phyloP scores from a whole-genome alignment of 2,329 filamentous ascomycete genomes.

The Elsinoe perseae region DNA sequence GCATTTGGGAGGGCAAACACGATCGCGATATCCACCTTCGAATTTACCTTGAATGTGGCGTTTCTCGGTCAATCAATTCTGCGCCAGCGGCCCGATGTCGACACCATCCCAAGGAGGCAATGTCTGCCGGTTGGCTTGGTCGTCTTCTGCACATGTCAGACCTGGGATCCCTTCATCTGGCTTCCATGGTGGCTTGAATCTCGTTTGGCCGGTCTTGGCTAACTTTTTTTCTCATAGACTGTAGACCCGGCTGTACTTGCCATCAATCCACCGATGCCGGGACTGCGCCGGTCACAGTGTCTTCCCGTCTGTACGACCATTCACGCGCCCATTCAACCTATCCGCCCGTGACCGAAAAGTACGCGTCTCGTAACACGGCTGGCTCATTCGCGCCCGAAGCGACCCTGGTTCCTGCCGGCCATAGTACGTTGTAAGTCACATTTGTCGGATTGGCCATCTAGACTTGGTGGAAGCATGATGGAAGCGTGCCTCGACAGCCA shows the following conservation, averaged over 20 bases:
- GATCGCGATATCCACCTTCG: background rate
- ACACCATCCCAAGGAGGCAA: background rate
- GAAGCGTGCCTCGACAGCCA: background rate
- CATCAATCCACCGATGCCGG: background rate
- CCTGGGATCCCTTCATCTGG: background rate
- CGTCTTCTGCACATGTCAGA: background rate
- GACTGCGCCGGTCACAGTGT: background rate
- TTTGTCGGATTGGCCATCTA: background rate
- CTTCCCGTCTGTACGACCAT: background rate
- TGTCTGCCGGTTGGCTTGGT: background rate
- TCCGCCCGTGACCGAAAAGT: background rate
- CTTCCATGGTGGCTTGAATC: background rate
- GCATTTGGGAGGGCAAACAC: background rate
- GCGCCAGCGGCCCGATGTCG: conserved; percentile 2
- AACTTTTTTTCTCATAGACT: background rate
- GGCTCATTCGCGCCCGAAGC: background rate
- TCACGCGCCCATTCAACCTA: background rate
- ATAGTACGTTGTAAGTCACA: background rate
- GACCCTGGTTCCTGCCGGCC: background rate
- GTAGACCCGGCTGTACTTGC: background rate
- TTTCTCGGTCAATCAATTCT: background rate
- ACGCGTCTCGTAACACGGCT: background rate
- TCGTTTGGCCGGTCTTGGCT: conserved; percentile 7
- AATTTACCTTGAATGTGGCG: background rate
- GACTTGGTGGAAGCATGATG: background rate